A percentile compares a stretch with the other conserved stretches of the same genome.
Evolutionary conservation across 2,329 filamentous ascomycete species (phyloP).

Genomic region (Ramularia endophylla): DNA sequence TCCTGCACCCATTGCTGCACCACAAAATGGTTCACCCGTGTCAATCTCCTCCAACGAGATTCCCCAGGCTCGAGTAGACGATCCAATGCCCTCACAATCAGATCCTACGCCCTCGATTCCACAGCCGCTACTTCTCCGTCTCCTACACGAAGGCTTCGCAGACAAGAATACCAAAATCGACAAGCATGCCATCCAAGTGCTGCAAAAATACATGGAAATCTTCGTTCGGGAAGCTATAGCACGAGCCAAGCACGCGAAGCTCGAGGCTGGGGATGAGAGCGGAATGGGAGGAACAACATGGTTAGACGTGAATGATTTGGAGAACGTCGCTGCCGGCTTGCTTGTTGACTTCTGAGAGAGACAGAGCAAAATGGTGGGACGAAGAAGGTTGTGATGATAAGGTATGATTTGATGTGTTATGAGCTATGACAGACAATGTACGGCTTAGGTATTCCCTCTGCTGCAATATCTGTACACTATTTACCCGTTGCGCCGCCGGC

Average conservation of each 20-base stretch:
- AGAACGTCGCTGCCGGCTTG: constrained; percentile 79
- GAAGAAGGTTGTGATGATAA: no score
- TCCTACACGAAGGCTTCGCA: constrained; percentile 74
- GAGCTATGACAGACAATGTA: background rate
- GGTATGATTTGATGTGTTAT: background rate
- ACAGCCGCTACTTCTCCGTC: constrained; percentile 63
- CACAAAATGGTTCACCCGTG: constrained; percentile 7
- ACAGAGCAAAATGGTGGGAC: no score
- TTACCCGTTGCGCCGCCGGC: no score
- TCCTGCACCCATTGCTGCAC: background rate
- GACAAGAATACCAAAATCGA: constrained; percentile 66
- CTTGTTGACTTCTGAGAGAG: constrained; percentile 83
- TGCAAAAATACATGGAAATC: constrained; percentile 81
- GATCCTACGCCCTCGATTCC: constrained; percentile 51
- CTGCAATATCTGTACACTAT: no score
- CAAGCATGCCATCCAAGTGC: constrained; percentile 67
- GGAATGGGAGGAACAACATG: constrained; percentile 22
- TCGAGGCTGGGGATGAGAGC: constrained; percentile 34
- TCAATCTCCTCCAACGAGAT: constrained; percentile 12
- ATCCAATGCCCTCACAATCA: constrained; percentile 16
- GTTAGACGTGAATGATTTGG: constrained; percentile 77
- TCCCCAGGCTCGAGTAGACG: background rate
- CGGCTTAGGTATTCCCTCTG: no score
- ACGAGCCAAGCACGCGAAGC: constrained; percentile 65
- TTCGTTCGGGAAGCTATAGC: constrained; percentile 88